phyloP scores from a whole-genome alignment of 176 grass and related monocot species.

The Miscanthus lutarioriparius region DNA sequence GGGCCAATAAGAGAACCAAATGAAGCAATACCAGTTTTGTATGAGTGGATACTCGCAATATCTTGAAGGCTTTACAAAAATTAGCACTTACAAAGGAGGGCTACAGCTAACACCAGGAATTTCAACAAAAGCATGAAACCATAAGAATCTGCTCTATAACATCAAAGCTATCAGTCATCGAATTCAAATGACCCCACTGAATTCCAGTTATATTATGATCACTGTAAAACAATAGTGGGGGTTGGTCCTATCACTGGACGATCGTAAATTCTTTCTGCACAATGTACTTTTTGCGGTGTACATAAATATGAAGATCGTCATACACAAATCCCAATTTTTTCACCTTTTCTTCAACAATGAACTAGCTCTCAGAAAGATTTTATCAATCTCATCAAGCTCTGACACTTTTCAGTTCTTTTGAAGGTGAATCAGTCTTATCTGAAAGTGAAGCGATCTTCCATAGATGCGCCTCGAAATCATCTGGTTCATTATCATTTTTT shows the following conservation, averaged over 20 bases:
- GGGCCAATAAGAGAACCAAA: not conserved
- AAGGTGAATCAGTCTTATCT: conserved; percentile 51
- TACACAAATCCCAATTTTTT: conserved; percentile 29
- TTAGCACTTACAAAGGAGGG: not conserved
- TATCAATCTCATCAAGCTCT: conserved; percentile 90
- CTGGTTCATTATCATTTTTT: conserved; percentile 48
- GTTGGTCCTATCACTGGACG: not conserved
- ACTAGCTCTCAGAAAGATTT: conserved; percentile 97
- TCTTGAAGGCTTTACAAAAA: not conserved
- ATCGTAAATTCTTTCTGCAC: conserved; percentile 10
- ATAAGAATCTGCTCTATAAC: not conserved
- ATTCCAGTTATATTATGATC: not conserved
- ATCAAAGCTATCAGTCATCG: not conserved
- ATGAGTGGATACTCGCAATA: not conserved
- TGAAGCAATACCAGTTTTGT: not conserved
- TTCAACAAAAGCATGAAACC: conserved; percentile 1
- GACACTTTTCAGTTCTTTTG: conserved; percentile 74
- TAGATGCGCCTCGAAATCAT: conserved; percentile 92
- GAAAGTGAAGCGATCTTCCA: conserved; percentile 72
- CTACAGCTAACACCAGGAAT: not conserved
- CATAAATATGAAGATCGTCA: not conserved
- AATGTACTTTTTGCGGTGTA: not conserved
- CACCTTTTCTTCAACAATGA: conserved; percentile 78
- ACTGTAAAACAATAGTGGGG: not conserved
- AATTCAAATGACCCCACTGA: not conserved